Conservation (phyloP, 108 stramenopile species). For the Craspedostauros australis region DNA sequence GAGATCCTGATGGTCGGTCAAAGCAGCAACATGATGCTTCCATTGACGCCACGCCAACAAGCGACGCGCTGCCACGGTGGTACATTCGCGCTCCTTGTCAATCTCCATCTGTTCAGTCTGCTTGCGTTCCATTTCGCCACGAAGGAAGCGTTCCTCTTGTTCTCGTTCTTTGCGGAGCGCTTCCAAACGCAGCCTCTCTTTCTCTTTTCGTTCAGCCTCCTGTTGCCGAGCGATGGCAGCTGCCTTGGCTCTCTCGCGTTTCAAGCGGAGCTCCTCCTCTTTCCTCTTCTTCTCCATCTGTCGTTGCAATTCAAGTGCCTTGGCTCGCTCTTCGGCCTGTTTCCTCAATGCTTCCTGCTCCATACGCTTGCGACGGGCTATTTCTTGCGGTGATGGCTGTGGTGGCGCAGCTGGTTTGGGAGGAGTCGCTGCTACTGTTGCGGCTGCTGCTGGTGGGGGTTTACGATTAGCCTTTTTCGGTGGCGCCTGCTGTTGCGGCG, state of each 20-base stretch:
- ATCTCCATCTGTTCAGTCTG: slow-evolving; percentile 8
- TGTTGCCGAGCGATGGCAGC: neutral
- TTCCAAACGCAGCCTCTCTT: slow-evolving; percentile 1
- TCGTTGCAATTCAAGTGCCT: neutral
- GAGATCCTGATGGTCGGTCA: too few relatives aligned
- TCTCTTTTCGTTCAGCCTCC: slow-evolving; percentile 12
- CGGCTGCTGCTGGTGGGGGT: neutral
- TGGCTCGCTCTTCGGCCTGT: slow-evolving; percentile 18
- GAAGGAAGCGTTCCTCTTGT: slow-evolving; percentile 1
- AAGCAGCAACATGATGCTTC: too few relatives aligned
- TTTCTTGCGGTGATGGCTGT: slow-evolving; percentile 4
- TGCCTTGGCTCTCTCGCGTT: neutral
- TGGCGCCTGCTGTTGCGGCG: neutral
- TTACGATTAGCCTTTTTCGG: neutral
- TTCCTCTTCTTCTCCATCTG: neutral
- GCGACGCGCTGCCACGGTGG: too few relatives aligned
- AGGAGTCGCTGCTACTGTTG: neutral
- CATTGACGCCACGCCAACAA: too few relatives aligned
- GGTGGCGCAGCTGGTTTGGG: too few relatives aligned
- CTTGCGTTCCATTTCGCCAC: slow-evolving; percentile 3
- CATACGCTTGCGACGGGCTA: neutral
- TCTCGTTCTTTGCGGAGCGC: neutral
- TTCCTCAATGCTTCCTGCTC: slow-evolving; percentile 9
- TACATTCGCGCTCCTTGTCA: slow-evolving; percentile 12
- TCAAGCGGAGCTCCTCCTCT: neutral